phyloP scores from a whole-genome alignment of 495 filamentous ascomycete species.

The Penicillium nucicola region DNA sequence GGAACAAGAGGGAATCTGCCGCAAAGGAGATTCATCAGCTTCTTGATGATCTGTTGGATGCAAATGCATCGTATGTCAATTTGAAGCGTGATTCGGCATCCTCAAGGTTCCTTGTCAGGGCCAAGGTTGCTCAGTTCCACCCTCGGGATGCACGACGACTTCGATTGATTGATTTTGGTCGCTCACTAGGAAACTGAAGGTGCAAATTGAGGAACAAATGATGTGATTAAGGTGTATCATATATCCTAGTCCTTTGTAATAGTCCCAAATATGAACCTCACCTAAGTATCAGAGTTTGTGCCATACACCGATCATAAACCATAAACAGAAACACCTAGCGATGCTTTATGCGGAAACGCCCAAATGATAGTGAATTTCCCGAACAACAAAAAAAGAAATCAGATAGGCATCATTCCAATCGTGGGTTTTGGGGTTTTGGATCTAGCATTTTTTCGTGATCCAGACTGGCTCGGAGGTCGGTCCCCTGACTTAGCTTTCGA shows the following conservation, averaged over 20 bases:
- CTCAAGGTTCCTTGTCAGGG: slow-evolving; percentile 77
- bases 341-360: slow-evolving; percentile 21
- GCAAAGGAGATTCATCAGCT: slow-evolving; percentile 64
- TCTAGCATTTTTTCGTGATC: slow-evolving; percentile 26
- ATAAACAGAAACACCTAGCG: slow-evolving; percentile 19
- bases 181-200: slow-evolving; percentile 63
- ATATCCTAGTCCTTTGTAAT: slow-evolving; percentile 11
- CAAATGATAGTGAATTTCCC: slow-evolving; percentile 18
- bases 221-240: slow-evolving; percentile 14
- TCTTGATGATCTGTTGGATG: slow-evolving; percentile 61
- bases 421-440: slow-evolving; percentile 31
- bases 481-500: slow-evolving; percentile 24
- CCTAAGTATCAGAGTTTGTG: neutral
- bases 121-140: slow-evolving; percentile 83
- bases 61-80: slow-evolving; percentile 62
- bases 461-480: slow-evolving; percentile 23
- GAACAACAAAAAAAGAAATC: slow-evolving; percentile 5
- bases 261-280: slow-evolving; percentile 1
- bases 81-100: slow-evolving; percentile 75
- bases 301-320: neutral
- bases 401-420: slow-evolving; percentile 49
- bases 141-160: slow-evolving; percentile 74
- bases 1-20: slow-evolving; percentile 62
- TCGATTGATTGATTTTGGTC: slow-evolving; percentile 80
- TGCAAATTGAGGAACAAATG: slow-evolving; percentile 12